Evolutionary conservation across 2,329 filamentous ascomycete genomes (phyloP).

Genomic region (Neofusicoccum umdonicola): DNA sequence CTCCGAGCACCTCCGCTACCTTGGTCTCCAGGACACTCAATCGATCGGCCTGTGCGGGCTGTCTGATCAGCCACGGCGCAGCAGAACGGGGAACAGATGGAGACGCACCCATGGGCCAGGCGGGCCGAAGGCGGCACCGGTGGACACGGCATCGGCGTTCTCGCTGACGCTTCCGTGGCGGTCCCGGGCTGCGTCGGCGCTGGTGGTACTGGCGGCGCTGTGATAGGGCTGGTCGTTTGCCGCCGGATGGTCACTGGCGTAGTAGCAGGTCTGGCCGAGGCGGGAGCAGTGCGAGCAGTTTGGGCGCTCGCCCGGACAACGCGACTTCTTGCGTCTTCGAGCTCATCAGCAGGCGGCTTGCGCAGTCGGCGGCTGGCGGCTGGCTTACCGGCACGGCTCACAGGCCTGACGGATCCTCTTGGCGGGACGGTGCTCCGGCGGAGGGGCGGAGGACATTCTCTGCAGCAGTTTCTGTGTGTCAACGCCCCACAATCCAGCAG

Average conservation of each 20-base stretch:
- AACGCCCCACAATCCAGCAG: neutral
- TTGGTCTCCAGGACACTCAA: constrained; percentile 8
- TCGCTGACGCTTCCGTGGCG: neutral
- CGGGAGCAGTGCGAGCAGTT: constrained; percentile 50
- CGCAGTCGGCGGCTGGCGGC: neutral
- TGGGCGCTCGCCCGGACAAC: constrained; percentile 52
- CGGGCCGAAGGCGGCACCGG: neutral
- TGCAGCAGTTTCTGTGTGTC: neutral
- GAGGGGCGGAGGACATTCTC: neutral
- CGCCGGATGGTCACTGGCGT: constrained; percentile 35
- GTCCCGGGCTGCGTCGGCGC: neutral
- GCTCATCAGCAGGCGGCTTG: neutral
- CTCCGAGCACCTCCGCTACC: constrained; percentile 9
- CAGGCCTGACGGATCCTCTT: constrained; percentile 29
- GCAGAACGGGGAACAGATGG: neutral
- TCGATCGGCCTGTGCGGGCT: neutral
- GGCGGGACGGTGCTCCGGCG: constrained; percentile 12
- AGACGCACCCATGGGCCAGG: neutral
- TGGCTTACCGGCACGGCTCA: constrained; percentile 37
- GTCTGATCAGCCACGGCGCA: neutral
- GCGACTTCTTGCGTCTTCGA: constrained; percentile 50
- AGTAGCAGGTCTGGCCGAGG: constrained; percentile 45
- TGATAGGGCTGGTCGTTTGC: neutral
- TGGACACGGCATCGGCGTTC: neutral
- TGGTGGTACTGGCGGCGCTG: neutral